phyloP scores from a whole-genome alignment of 768 basidiomycete genomes.

The Paxillus rubicundulus region DNA sequence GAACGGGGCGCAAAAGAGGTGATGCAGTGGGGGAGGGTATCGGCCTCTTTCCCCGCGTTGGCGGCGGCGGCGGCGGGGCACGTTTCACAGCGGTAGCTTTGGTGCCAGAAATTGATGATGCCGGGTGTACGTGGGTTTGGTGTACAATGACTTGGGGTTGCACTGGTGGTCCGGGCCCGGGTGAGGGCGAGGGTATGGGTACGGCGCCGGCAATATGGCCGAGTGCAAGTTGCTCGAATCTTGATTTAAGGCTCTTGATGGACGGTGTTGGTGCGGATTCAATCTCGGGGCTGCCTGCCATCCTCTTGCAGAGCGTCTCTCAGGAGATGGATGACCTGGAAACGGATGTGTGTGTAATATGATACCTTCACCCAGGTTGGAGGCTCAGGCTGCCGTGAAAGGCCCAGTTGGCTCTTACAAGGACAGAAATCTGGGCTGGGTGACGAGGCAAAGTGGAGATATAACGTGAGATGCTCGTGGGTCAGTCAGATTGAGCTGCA shows the following conservation, averaged over 20 bases:
- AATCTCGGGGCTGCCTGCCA: slow-evolving; percentile 32
- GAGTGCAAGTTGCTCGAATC: slow-evolving; percentile 66
- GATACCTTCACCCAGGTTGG: too few relatives aligned
- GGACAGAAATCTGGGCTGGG: too few relatives aligned
- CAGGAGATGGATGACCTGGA: not conserved
- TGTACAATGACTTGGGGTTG: slow-evolving; percentile 7
- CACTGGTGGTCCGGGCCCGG: not conserved
- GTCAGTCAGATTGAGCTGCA: too few relatives aligned
- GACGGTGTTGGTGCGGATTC: slow-evolving; percentile 58
- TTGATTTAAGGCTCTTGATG: slow-evolving; percentile 66
- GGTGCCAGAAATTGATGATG: slow-evolving; percentile 56
- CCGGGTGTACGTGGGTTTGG: slow-evolving; percentile 20
- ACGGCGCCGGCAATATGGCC: slow-evolving; percentile 24
- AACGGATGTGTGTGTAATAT: slow-evolving; percentile 6
- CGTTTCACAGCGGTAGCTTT: slow-evolving; percentile 41
- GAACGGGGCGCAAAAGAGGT: slow-evolving; percentile 53
- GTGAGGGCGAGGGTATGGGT: too few relatives aligned
- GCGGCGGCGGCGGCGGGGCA: slow-evolving; percentile 60
- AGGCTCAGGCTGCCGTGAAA: too few relatives aligned
- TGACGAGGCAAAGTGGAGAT: too few relatives aligned
- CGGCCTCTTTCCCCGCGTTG: slow-evolving; percentile 33
- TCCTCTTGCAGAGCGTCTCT: not conserved
- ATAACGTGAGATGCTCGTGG: too few relatives aligned
- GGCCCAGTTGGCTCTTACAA: too few relatives aligned
- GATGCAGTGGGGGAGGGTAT: slow-evolving; percentile 42